phyloP scores from a whole-genome alignment of 2,329 filamentous ascomycete species.

The Clarireedia homoeocarpa region DNA sequence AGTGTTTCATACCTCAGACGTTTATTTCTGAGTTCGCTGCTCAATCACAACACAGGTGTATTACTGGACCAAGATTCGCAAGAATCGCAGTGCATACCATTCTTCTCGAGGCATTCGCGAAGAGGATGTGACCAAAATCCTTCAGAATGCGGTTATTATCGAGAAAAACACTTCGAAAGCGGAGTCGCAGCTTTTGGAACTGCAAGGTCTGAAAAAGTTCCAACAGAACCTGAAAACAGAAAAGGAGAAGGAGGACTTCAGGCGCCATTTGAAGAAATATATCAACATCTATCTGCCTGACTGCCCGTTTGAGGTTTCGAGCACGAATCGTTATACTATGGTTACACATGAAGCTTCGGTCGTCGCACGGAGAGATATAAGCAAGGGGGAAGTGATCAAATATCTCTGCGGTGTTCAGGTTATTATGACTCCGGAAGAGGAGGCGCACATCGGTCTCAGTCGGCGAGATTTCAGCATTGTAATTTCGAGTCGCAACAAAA shows the following conservation, averaged over 20 bases:
- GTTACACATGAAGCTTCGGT: slow-evolving; percentile 82
- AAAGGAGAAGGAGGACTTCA: slow-evolving; percentile 81
- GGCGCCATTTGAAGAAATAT: slow-evolving; percentile 79
- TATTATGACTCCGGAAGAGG: slow-evolving; percentile 85
- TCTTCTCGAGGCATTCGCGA: slow-evolving; percentile 70
- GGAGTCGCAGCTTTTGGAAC: slow-evolving; percentile 62
- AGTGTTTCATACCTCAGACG: slow-evolving; percentile 32
- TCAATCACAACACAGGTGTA: slow-evolving; percentile 54
- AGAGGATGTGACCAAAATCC: slow-evolving; percentile 51
- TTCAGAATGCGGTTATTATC: slow-evolving; percentile 62
- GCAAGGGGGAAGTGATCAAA: slow-evolving; percentile 77
- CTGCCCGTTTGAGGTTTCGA: slow-evolving; percentile 88
- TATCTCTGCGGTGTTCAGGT: slow-evolving; percentile 90
- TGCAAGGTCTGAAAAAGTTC: slow-evolving; percentile 69
- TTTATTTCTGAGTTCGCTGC: not conserved
- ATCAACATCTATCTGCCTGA: slow-evolving; percentile 88
- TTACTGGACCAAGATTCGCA: slow-evolving; percentile 94
- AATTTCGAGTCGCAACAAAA: slow-evolving; percentile 85
- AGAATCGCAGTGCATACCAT: slow-evolving; percentile 83
- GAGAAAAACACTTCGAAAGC: slow-evolving; percentile 63
- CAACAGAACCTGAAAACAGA: slow-evolving; percentile 58
- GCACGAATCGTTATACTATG: slow-evolving; percentile 92
- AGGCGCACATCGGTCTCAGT: slow-evolving; percentile 67
- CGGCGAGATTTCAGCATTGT: slow-evolving; percentile 97
- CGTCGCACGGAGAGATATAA: slow-evolving; percentile 71